Conservation (phyloP, 2,329 filamentous ascomycete species). For the Aspergillus unguis region DNA sequence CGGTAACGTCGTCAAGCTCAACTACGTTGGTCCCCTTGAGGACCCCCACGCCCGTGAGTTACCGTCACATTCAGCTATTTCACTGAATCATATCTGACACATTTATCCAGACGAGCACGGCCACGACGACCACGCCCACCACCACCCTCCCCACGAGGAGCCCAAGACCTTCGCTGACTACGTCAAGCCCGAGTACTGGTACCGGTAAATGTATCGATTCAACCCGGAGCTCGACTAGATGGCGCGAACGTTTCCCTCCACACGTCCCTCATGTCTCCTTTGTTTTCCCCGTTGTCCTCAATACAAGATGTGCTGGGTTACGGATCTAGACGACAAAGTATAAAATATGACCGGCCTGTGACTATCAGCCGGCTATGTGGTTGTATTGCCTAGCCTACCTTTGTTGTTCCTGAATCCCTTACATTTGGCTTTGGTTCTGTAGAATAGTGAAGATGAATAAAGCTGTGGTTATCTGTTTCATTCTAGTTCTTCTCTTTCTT, state of each 20-base stretch:
- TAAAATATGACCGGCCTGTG: constrained; percentile 1
- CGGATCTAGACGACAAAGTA: constrained; percentile 10
- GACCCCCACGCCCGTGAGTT: constrained; percentile 59
- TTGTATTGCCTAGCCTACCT: constrained; percentile 12
- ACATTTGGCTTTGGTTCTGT: constrained; percentile 18
- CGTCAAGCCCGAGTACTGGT: constrained; percentile 92
- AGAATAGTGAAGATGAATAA: constrained; percentile 23
- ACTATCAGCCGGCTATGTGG: constrained; percentile 8
- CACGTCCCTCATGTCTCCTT: constrained; percentile 3
- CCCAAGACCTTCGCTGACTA: constrained; percentile 97
- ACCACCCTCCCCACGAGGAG: constrained; percentile 62
- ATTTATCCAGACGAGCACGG: background rate
- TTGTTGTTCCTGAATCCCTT: constrained; percentile 14
- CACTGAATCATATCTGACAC: background rate
- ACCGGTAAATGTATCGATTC: constrained; percentile 45
- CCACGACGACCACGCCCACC: constrained; percentile 39
- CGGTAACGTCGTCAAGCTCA: constrained; percentile 95
- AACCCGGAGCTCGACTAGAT: constrained; percentile 13
- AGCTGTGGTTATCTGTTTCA: constrained; percentile 11
- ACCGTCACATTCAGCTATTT: background rate
- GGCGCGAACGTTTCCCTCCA: constrained; percentile 9
- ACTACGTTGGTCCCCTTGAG: constrained; percentile 83
- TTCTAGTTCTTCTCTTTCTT: background rate
- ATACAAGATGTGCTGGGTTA: background rate
- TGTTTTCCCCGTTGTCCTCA: background rate